Evolutionary conservation across 2,329 filamentous ascomycete species (phyloP), one percentile per base, ranked within the genome.

Genomic region (Sclerotinia nivalis): DNA sequence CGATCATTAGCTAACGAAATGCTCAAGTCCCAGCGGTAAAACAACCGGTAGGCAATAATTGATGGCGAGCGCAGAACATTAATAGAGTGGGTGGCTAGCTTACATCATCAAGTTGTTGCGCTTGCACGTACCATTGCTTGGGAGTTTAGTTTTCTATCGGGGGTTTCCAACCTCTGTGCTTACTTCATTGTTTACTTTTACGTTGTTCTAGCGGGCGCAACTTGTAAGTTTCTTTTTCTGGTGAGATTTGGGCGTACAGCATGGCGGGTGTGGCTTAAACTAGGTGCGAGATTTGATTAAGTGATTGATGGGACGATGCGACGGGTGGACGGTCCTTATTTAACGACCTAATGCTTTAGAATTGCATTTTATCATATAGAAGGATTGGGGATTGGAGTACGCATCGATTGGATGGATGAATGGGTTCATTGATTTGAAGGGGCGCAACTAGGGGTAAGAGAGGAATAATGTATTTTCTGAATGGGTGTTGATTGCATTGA

Each of bases 321-420:
- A 52, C 15, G 5, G 5, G 47, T 40, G n/a, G 22, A 40, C 20
- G 61, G 31, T 52, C n/a, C 31, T 59, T 25, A 25, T 13, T n/a
- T 52, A 37, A 64, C 34, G 47, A 22, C 47, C 18, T 28, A 34
- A 52, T 37, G n/a, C 34, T 15, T 52, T 64, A 64, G 61, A 64
- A n/a, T 18, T 52, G 31, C 47, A 40, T 64, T 64, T 52, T 18
- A 64, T 25, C 47, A 40, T 64, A 64, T 40, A 64, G 61, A 64
- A 64, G 61, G 34, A n/a, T 20, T 43, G n/a, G 25, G 22, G n/a
- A 31, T 43, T n/a, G 31, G 61, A 40, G 31, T 40, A 28, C 18
- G 47, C 31, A 64, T 52, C 15, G 18, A 47, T 25, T 25, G 61
- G 18, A 64, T 37, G 28, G 22, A 34, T 40, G 61, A 18, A 40